A percentile compares a stretch with the other conserved stretches of the same genome.
Evolutionary conservation across 768 basidiomycete species (phyloP).

Genomic region (Mrakia hoshinonis): DNA sequence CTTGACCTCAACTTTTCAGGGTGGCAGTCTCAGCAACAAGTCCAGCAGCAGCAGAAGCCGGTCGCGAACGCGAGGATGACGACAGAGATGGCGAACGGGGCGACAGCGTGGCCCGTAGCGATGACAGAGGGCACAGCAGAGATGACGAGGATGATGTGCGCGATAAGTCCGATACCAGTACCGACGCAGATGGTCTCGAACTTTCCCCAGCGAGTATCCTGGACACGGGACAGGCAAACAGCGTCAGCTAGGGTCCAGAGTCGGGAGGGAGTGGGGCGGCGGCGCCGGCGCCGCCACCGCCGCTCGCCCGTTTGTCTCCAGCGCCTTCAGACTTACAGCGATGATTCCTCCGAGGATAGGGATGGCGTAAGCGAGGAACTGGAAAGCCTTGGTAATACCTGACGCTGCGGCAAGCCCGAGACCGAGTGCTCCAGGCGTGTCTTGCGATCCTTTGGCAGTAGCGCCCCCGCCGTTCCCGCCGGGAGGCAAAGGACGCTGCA

Average conservation of each 20-base stretch:
- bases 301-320: neutral
- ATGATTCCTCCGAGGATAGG: conserved; percentile 39
- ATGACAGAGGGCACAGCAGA: conserved; percentile 23
- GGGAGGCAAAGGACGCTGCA: conserved; percentile 35
- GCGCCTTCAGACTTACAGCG: conserved; percentile 39
- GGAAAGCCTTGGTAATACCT: conserved; percentile 32
- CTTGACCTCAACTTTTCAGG: too few relatives aligned
- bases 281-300: neutral
- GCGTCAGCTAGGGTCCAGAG: neutral
- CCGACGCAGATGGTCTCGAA: conserved; percentile 11
- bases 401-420: conserved; percentile 34
- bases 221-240: neutral
- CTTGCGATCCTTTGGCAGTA: conserved; percentile 33
- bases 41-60: neutral
- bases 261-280: too few relatives aligned
- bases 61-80: conserved; percentile 14
- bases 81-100: conserved; percentile 20
- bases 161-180: conserved; percentile 12
- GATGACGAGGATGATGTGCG: conserved; percentile 26
- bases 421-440: conserved; percentile 36
- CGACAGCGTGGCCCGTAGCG: conserved; percentile 15
- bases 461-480: conserved; percentile 38
- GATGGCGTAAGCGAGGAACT: conserved; percentile 33
- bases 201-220: neutral
- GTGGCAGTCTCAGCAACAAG: neutral